Conservation (phyloP, 345 rosid genomes). For the Bretschneidera sinensis region DNA sequence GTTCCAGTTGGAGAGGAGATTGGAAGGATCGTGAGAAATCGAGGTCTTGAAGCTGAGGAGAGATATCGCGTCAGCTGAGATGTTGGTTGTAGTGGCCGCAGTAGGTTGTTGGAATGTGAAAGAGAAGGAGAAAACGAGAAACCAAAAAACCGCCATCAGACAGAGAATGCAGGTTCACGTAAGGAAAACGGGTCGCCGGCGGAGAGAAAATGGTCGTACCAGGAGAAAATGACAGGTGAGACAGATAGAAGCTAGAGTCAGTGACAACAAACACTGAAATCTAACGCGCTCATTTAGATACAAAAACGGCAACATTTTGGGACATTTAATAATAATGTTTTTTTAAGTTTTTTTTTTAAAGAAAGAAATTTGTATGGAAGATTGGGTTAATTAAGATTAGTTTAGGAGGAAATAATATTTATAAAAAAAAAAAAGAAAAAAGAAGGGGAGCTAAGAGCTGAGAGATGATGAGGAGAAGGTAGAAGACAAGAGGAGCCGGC, state of each 20-base stretch:
- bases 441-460: neutral
- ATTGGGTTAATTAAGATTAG: no score
- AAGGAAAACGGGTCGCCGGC: neutral
- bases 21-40: conserved; percentile 31
- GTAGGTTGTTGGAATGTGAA: conserved; percentile 8
- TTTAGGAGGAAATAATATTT: neutral
- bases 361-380: no score
- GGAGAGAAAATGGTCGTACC: neutral
- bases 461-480: neutral
- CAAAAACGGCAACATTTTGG: conserved; percentile 5
- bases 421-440: neutral
- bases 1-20: conserved; percentile 44
- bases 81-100: neutral
- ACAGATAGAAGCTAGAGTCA: neutral
- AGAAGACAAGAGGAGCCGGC: conserved; percentile 38
- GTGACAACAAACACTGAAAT: conserved; percentile 1
- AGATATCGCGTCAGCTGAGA: conserved; percentile 22
- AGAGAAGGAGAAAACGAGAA: conserved; percentile 16
- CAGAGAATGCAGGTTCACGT: neutral
- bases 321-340: no score
- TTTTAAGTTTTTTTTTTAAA: neutral
- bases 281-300: conserved; percentile 7
- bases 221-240: neutral
- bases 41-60: conserved; percentile 48
- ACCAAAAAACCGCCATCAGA: conserved; percentile 18